phyloP scores from a whole-genome alignment of 192 early-diverging fungal species.

The Pilobolus umbonatus region DNA sequence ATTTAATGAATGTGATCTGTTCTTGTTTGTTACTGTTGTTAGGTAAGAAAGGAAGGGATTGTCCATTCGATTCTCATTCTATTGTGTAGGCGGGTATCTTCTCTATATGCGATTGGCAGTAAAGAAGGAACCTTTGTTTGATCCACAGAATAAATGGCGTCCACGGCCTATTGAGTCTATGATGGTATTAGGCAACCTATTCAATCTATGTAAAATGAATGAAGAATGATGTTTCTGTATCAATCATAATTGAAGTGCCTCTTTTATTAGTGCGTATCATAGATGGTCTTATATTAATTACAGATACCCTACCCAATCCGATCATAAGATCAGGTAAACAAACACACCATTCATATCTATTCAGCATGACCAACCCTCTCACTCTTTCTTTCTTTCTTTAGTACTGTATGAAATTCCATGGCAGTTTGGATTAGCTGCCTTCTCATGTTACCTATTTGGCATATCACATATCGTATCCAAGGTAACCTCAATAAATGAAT shows the following conservation, averaged over 20 bases:
- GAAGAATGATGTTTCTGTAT: neutral
- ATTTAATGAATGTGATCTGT: conserved; percentile 7
- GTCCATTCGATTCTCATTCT: neutral
- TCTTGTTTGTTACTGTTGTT: conserved; percentile 2
- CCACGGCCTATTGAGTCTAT: conserved; percentile 28
- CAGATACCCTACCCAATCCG: conserved; percentile 1
- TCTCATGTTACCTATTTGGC: conserved; percentile 29
- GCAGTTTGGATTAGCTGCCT: conserved; percentile 27
- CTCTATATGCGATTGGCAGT: conserved; percentile 9
- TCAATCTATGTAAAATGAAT: conserved; percentile 23
- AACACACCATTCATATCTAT: neutral
- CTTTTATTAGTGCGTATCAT: conserved; percentile 18
- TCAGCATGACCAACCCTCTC: neutral
- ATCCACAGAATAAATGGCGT: conserved; percentile 9
- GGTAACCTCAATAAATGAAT: conserved; percentile 16
- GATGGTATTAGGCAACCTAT: conserved; percentile 12
- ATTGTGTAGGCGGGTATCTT: conserved; percentile 1
- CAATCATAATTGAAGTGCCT: neutral
- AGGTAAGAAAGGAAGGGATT: conserved; percentile 16
- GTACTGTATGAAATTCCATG: conserved; percentile 30
- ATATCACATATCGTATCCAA: conserved; percentile 25
- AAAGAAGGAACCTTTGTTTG: conserved; percentile 12
- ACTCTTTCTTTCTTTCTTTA: neutral
- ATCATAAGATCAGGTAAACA: conserved; percentile 23
- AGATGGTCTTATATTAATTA: conserved; percentile 16